Evolutionary conservation across 2,329 filamentous ascomycete species (phyloP).

Genomic region (Pezicula radicicola): DNA sequence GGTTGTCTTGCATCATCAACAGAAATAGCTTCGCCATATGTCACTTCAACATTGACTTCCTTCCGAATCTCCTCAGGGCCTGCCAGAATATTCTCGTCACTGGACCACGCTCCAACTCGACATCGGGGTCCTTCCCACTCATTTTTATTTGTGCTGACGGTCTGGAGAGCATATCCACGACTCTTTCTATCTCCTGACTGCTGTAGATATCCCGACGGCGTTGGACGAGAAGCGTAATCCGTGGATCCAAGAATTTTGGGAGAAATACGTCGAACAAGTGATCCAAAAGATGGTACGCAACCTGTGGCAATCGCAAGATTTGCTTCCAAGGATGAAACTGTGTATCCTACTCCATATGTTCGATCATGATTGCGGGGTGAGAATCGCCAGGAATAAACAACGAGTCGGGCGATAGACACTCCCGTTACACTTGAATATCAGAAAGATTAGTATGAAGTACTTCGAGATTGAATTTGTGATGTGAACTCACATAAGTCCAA

Average conservation of each 20-base stretch:
- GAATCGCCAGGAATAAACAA: constrained; percentile 7
- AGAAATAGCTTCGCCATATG: constrained; percentile 1
- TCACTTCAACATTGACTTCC: constrained; percentile 4
- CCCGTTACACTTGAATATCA: constrained; percentile 11
- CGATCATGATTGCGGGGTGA: constrained; percentile 6
- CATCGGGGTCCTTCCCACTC: background rate
- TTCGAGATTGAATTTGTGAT: background rate
- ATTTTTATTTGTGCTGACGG: background rate
- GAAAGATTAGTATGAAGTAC: background rate
- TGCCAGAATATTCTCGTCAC: constrained; percentile 2
- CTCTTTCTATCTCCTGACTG: background rate
- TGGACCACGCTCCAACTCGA: background rate
- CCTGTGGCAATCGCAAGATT: constrained; percentile 15
- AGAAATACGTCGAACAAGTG: constrained; percentile 3
- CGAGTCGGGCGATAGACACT: constrained; percentile 13
- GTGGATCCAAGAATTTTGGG: background rate
- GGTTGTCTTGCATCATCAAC: background rate
- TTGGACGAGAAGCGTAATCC: background rate
- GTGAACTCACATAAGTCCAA: constrained; percentile 7
- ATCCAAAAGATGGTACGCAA: constrained; percentile 10
- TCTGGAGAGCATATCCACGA: background rate
- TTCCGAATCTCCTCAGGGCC: constrained; percentile 3
- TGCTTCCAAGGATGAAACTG: constrained; percentile 16
- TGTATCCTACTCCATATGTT: constrained; percentile 13
- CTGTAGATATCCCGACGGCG: background rate